phyloP scores from a whole-genome alignment of 352 stramenopile species.

The Globisporangium recalcitrans region DNA sequence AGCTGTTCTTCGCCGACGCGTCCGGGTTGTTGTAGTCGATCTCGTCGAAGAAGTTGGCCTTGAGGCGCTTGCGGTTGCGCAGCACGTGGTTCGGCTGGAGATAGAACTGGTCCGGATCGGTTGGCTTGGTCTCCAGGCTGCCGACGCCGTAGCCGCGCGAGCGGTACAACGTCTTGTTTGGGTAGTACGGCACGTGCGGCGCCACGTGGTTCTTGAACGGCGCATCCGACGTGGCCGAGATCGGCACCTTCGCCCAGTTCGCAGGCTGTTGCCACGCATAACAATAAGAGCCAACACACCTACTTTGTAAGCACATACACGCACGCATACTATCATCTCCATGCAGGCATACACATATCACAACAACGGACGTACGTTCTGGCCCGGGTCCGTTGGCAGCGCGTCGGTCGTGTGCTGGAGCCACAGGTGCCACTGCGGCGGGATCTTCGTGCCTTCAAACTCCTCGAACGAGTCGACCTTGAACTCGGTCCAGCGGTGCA shows the following conservation, averaged over 20 bases:
- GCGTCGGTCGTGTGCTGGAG: slow-evolving; percentile 80
- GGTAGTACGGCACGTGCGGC: slow-evolving; percentile 56
- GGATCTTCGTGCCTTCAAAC: slow-evolving; percentile 72
- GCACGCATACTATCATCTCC: not conserved
- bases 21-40: slow-evolving; percentile 84
- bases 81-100: slow-evolving; percentile 70
- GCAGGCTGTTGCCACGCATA: slow-evolving; percentile 31
- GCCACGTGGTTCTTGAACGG: slow-evolving; percentile 70
- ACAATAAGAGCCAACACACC: not conserved
- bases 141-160: slow-evolving; percentile 76
- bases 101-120: slow-evolving; percentile 81
- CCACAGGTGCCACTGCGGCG: slow-evolving; percentile 82
- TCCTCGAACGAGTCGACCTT: slow-evolving; percentile 75
- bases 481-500: slow-evolving; percentile 85
- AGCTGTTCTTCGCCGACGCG: slow-evolving; percentile 31
- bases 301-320: not conserved
- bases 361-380: slow-evolving; percentile 45
- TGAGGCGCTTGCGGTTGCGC: slow-evolving; percentile 54
- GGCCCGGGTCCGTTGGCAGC: slow-evolving; percentile 42
- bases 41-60: slow-evolving; percentile 56
- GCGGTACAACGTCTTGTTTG: slow-evolving; percentile 75
- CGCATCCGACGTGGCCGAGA: slow-evolving; percentile 49
- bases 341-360: not conserved
- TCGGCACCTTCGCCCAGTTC: slow-evolving; percentile 68
- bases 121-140: slow-evolving; percentile 48